phyloP scores from a whole-genome alignment of 2,329 filamentous ascomycete species.

The Penicillium sp. region DNA sequence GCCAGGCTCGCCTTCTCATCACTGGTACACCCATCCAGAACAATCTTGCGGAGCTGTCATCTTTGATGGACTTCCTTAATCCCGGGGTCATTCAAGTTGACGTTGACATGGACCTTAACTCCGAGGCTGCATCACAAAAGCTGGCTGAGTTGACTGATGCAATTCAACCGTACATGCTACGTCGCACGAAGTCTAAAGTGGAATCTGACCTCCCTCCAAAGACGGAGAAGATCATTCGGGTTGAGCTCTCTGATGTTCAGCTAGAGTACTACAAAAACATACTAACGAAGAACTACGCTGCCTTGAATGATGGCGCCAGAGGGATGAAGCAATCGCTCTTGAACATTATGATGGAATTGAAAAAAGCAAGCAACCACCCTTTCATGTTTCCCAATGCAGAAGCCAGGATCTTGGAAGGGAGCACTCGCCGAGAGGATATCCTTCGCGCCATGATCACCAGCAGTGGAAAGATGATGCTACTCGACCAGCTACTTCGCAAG shows the following conservation, averaged over 20 bases:
- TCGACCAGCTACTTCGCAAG: slow-evolving; percentile 92
- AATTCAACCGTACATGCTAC: slow-evolving; percentile 91
- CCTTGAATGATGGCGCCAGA: slow-evolving; percentile 81
- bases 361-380: slow-evolving; percentile 98
- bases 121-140: slow-evolving; percentile 79
- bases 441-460: slow-evolving; percentile 91
- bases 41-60: slow-evolving; percentile 86
- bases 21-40: slow-evolving; percentile 98
- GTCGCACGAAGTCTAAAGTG: slow-evolving; percentile 94
- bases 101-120: slow-evolving; percentile 80
- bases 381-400: slow-evolving; percentile 97
- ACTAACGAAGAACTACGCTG: slow-evolving; percentile 90
- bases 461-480: slow-evolving; percentile 99
- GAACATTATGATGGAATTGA: slow-evolving; percentile 99
- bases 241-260: slow-evolving; percentile 93
- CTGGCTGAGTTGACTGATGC: slow-evolving; percentile 78
- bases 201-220: slow-evolving; percentile 95
- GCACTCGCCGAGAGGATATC: slow-evolving; percentile 78
- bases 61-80: slow-evolving; percentile 93
- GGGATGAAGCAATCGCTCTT: slow-evolving; percentile 92
- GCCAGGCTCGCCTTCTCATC: slow-evolving; percentile 86
- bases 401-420: slow-evolving; percentile 78
- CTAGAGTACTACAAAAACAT: slow-evolving; percentile 99
- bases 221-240: slow-evolving; percentile 97
- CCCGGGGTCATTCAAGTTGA: slow-evolving; percentile 91